Base-by-base conservation (phyloP, 176 grass and related monocot species). In the Musa beccarii region DNA sequence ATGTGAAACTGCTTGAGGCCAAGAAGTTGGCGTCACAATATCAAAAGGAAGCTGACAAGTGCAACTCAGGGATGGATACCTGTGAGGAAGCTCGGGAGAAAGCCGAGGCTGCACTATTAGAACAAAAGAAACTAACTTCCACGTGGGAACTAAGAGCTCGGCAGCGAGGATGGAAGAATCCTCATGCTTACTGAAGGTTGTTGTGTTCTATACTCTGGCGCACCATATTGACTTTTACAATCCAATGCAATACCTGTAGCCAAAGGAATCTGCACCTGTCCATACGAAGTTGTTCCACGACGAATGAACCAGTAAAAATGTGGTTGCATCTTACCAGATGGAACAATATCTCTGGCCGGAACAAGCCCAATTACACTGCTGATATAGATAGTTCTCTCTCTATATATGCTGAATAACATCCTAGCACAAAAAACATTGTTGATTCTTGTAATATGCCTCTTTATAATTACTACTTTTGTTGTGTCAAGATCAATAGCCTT, bases 41-140 rank as follows among this genome's bases (percentile, higher is more conserved):
- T 82, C 95, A 99, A 84, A 94, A 99, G 69, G 95, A 94, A 69
- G 95, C 91, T 76, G 91, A 94, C 85, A 99, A 99, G 69, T 99
- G 95, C 83, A 99, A 78, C 68, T 99, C 90, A 16, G 95, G 95
- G 52, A 99, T 99, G 90, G 85, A 99, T 78, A 99, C 95, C 56
- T 99, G 95, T 71, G 95, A 99, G 76, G 88, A 99, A 85, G 81
- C 95, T 71, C 79, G 95, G 71, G 90, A 99, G 72, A 99, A 83
- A 25, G 89, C 95, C 19, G 86, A 84, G 52, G 28, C 68, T n/a
- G 71, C 88, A 61, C 59, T 99, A 61, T 23, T 79, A 2, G 8
- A 75, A 59, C 90, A 99, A 73, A 94, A 62, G 88, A 99, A 89
- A 78, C 64, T 88, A 69, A 99, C 88, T 59, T 81, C 86, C 24